These are phyloP conservation scores for Asterophora lycoperdoides DNA, from an alignment of 768 basidiomycete genomes.

Conservation along the genomic window DNA sequence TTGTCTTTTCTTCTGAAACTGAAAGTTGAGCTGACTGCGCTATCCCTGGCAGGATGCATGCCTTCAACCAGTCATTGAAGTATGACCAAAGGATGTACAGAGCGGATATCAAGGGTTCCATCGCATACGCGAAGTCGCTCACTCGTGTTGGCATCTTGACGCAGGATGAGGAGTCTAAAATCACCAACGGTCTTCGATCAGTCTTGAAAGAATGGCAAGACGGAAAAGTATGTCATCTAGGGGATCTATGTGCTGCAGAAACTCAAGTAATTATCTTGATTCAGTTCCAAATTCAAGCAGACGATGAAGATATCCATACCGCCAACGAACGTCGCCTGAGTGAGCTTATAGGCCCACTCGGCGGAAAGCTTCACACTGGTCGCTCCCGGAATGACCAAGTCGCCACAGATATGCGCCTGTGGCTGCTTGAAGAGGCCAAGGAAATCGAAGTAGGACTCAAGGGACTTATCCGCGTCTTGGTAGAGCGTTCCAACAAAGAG, in stretches of 20 bases:
- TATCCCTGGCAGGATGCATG: constrained; percentile 76
- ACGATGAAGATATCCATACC: constrained; percentile 99
- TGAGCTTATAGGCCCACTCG: constrained; percentile 88
- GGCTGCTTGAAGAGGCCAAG: constrained; percentile 79
- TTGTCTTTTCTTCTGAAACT: background rate
- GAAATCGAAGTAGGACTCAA: constrained; percentile 66
- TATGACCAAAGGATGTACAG: constrained; percentile 95
- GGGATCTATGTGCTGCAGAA: background rate
- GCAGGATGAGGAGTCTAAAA: constrained; percentile 64
- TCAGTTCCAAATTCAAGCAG: constrained; percentile 74
- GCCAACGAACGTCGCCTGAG: constrained; percentile 94
- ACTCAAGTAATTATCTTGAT: background rate
- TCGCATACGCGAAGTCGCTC: constrained; percentile 91
- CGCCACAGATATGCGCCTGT: constrained; percentile 96
- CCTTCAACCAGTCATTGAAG: constrained; percentile 92
- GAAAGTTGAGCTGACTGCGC: constrained; percentile 4
- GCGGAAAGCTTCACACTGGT: constrained; percentile 96
- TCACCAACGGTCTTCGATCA: constrained; percentile 65
- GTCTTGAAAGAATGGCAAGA: constrained; percentile 86
- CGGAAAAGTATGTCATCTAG: constrained; percentile 52
- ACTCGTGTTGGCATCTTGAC: constrained; percentile 78
- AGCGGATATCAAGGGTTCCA: constrained; percentile 89
- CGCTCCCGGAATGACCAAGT: constrained; percentile 98
- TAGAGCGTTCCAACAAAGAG: constrained; percentile 91
- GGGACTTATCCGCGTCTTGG: constrained; percentile 81